Percentiles rank a stretch among this genome's conserved stretches.
phyloP scores from a whole-genome alignment of 345 rosid genomes.

The Sonneratia caseolaris region DNA sequence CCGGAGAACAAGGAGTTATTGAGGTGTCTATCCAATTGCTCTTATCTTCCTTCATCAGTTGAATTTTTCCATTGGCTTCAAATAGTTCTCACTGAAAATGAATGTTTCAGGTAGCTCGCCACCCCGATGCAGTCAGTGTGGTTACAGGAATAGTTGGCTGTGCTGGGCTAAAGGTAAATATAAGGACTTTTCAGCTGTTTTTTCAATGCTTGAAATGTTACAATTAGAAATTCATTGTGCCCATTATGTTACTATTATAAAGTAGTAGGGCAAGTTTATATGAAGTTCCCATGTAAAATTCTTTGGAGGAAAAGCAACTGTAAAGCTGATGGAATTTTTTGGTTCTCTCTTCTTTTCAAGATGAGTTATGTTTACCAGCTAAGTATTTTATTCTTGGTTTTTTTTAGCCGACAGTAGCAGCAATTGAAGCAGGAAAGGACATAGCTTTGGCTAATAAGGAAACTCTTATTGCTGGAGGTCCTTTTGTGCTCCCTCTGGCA shows the following conservation, averaged over 20 bases:
- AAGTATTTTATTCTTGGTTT: background rate
- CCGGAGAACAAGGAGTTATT: constrained; percentile 84
- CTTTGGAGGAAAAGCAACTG: too few species aligned
- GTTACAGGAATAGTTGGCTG: constrained; percentile 98
- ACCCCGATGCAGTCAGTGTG: constrained; percentile 79
- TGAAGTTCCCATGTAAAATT: too few species aligned
- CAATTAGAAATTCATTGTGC: too few species aligned
- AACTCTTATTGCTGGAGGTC: constrained; percentile 94
- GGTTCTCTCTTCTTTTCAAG: background rate
- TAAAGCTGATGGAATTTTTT: background rate
- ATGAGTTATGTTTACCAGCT: background rate
- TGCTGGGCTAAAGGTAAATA: constrained; percentile 82
- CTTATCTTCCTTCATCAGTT: background rate
- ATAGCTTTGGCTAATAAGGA: constrained; percentile 97
- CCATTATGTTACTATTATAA: too few species aligned
- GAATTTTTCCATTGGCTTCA: background rate
- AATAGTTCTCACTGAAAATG: background rate
- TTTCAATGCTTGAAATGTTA: too few species aligned
- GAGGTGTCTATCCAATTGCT: constrained; percentile 39
- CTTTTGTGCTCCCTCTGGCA: constrained; percentile 92
- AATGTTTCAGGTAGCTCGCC: constrained; percentile 69
- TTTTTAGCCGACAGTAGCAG: constrained; percentile 85
- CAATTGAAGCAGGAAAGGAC: constrained; percentile 93
- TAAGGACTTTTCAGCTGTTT: background rate
- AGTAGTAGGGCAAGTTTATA: too few species aligned